Evolutionary conservation across 2,329 filamentous ascomycete genomes (phyloP).

Genomic region (Calycina marina): DNA sequence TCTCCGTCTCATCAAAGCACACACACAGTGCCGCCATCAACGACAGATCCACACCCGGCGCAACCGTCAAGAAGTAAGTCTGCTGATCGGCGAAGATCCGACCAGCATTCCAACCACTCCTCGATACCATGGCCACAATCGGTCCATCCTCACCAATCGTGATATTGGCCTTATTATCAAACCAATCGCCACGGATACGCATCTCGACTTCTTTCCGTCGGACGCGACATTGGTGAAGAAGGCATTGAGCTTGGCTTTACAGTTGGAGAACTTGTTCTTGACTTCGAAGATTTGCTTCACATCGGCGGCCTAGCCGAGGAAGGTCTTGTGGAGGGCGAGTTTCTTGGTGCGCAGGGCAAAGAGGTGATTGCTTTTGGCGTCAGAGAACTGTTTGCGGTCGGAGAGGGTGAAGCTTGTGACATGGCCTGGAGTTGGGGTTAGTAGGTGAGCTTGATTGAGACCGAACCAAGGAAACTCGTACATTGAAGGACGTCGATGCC

Average conservation of each 20-base stretch:
- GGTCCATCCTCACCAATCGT: slow-evolving; percentile 28
- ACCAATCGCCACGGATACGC: slow-evolving; percentile 46
- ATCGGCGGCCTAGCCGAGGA: slow-evolving; percentile 13
- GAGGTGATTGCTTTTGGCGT: slow-evolving; percentile 6
- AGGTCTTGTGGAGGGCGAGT: slow-evolving; percentile 15
- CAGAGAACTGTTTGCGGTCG: slow-evolving; percentile 16
- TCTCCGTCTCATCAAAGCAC: slow-evolving; percentile 51
- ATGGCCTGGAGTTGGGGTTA: no score
- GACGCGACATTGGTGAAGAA: slow-evolving; percentile 35
- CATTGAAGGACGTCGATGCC: slow-evolving; percentile 26
- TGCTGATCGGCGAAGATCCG: slow-evolving; percentile 46
- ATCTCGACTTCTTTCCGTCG: slow-evolving; percentile 31
- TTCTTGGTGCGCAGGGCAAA: slow-evolving; percentile 14
- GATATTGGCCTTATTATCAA: slow-evolving; percentile 43
- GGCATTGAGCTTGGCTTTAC: slow-evolving; percentile 38
- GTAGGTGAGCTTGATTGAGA: no score
- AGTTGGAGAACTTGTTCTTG: slow-evolving; percentile 2
- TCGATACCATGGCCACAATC: slow-evolving; percentile 39
- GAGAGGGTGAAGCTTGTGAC: slow-evolving; percentile 13
- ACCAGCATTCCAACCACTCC: slow-evolving; percentile 40
- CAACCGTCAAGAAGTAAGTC: slow-evolving; percentile 49
- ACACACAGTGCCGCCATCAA: slow-evolving; percentile 53
- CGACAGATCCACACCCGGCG: slow-evolving; percentile 50
- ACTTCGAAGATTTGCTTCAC: slow-evolving; percentile 18
- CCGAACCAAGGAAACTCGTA: no score